These are phyloP conservation scores for Barbatosphaeria neglecta DNA, from an alignment of 495 filamentous ascomycete species.

Conservation along the genomic window DNA sequence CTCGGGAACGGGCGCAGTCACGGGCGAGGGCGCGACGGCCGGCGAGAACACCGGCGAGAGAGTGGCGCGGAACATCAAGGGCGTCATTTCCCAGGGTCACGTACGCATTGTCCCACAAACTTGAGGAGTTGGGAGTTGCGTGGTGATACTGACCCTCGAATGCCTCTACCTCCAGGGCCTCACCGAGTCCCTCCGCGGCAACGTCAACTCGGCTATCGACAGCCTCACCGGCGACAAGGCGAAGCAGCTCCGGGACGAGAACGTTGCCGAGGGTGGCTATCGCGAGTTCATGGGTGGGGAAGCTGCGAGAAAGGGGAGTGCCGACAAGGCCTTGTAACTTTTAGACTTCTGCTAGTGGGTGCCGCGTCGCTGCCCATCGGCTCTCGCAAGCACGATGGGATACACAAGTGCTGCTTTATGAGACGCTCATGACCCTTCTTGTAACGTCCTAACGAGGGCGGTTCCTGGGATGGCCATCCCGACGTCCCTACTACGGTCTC, in stretches of 20 bases:
- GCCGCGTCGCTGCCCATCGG: too few relatives aligned
- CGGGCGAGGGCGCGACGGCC: background rate
- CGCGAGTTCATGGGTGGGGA: slow-evolving; percentile 21
- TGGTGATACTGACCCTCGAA: background rate
- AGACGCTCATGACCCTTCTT: too few relatives aligned
- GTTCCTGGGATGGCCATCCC: too few relatives aligned
- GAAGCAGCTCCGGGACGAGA: slow-evolving; percentile 22
- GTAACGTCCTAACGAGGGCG: too few relatives aligned
- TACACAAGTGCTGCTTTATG: too few relatives aligned
- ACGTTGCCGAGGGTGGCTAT: slow-evolving; percentile 26
- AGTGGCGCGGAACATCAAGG: background rate
- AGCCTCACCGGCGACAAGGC: slow-evolving; percentile 27
- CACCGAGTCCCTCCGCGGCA: slow-evolving; percentile 34
- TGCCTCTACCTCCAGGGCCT: slow-evolving; percentile 15
- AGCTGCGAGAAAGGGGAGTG: slow-evolving; percentile 4
- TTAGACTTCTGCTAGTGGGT: background rate
- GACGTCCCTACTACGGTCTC: too few relatives aligned
- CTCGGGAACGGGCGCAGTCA: background rate
- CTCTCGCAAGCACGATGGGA: too few relatives aligned
- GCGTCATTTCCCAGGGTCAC: background rate
- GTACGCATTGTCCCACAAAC: too few relatives aligned
- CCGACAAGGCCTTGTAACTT: background rate
- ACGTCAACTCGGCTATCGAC: slow-evolving; percentile 26
- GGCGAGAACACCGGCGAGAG: background rate
- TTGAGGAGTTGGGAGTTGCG: background rate